Base-by-base conservation (phyloP, 208 protist species). In the Borovskyia barvae region DNA sequence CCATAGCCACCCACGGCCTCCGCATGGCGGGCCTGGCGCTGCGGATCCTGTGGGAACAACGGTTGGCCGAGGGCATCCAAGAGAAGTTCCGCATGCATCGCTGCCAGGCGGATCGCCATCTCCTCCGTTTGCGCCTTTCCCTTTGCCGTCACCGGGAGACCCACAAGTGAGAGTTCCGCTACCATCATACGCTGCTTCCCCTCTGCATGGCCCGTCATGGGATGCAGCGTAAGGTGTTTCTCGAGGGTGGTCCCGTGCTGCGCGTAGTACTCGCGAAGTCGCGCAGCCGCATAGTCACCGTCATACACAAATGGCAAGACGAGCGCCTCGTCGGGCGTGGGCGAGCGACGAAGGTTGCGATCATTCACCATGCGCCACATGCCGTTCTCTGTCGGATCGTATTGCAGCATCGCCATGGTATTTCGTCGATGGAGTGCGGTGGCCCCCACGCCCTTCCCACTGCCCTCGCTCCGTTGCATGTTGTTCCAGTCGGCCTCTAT, bases 81-180 rank as follows among this genome's bases (percentile, higher is more conserved):
- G 25, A 92, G 69, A 37, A 95, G 63, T 60, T 95, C 83, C 24
- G 80, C 86, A 65, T 92, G 84, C 85, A 93, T 93, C 5, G 78
- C 74, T 2, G 87, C 87, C 19, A 93, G 76, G 26, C 73, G 58
- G n/a, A 82, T 32, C 9, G 87, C 82, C 36, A 82, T 56, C 24
- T 89, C 72, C 48, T 70, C 36, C n/a, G 71, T 83, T 56, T 73
- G 72, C 14, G 80, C 78, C 60, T 83, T 90, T 0, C 87, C 85
- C 35, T 58, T 61, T 0, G 79, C 83, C 6, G 61, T 55, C 9
- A 69, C 56, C 33, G 61, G 30, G 26, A 69, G 53, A 11, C 77
- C 69, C 12, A 70, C 30, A 2, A 93, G 72, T 11, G 43, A 60
- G 30, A 90, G 65, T 66, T 87, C 77, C 43, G 70, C 80, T 24